Evolutionary conservation across 73 alveolate species (phyloP).

Genomic region (Paramecium primaurelia): DNA sequence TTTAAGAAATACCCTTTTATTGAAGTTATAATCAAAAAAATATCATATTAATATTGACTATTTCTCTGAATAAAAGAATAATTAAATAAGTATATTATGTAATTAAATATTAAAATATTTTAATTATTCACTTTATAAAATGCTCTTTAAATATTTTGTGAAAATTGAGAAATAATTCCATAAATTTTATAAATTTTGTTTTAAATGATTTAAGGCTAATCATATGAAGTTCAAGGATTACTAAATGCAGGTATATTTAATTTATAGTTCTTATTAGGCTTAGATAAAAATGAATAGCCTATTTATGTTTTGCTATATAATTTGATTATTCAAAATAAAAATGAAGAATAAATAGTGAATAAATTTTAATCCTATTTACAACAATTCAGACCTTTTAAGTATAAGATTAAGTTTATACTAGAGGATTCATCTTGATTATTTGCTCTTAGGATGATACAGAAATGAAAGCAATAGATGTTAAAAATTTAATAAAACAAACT

Average conservation of each 20-base stretch:
- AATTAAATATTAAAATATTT: no score
- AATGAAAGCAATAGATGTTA: not conserved
- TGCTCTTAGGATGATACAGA: not conserved
- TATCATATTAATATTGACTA: not conserved
- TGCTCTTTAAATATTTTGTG: not conserved
- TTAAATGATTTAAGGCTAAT: not conserved
- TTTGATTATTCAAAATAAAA: not conserved
- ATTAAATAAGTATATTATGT: not conserved
- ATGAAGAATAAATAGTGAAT: not conserved
- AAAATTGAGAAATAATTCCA: not conserved
- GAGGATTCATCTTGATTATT: not conserved
- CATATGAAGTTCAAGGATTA: not conserved
- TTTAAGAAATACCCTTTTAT: no score
- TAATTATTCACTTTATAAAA: not conserved
- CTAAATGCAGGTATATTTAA: conserved; percentile 4
- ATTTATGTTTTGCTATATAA: not conserved
- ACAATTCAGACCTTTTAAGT: conserved; percentile 20
- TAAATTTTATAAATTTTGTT: not conserved
- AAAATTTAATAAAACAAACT: not conserved
- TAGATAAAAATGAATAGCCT: conserved; percentile 8
- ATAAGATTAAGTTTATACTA: not conserved
- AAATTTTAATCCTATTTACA: not conserved
- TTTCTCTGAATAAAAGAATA: no score
- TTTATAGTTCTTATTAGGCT: not conserved
- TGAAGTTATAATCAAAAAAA: no score